These are phyloP conservation scores for Pyrus betulifolia DNA, from an alignment of 306 rosid genomes.

Conservation along the genomic window DNA sequence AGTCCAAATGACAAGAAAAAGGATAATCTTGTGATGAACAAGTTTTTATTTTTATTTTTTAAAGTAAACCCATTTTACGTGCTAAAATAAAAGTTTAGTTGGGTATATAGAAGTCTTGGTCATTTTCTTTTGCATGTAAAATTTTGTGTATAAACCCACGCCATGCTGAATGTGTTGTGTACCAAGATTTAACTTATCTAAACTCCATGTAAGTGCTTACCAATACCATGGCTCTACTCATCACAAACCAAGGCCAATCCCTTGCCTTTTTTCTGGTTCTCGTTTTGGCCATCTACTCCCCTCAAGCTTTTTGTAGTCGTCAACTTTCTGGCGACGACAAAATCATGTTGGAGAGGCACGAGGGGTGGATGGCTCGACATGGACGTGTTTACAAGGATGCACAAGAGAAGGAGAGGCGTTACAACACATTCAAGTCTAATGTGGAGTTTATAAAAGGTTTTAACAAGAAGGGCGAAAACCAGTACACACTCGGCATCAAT, in stretches of 20 bases:
- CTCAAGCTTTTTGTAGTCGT: not conserved
- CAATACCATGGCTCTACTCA: not conserved
- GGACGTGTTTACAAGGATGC: not conserved
- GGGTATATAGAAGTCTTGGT: too few species aligned
- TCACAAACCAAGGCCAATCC: not conserved
- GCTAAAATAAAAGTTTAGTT: too few species aligned
- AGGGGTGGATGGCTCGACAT: not conserved
- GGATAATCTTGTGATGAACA: too few species aligned
- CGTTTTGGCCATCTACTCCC: not conserved
- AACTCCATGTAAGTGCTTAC: not conserved
- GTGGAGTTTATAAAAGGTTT: not conserved
- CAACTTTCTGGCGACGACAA: not conserved
- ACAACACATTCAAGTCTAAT: not conserved
- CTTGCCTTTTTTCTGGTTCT: not conserved
- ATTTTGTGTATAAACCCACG: too few species aligned
- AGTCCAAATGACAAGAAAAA: too few species aligned
- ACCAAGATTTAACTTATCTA: not conserved
- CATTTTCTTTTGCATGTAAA: too few species aligned
- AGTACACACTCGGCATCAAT: not conserved
- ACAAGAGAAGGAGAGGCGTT: not conserved
- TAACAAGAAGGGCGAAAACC: not conserved
- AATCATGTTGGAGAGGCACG: not conserved
- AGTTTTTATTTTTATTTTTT: too few species aligned
- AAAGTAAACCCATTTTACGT: too few species aligned
- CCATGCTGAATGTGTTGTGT: too few species aligned